Evolutionary conservation across 345 rosid species (phyloP).

Genomic region (Eucalyptus camaldulensis): DNA sequence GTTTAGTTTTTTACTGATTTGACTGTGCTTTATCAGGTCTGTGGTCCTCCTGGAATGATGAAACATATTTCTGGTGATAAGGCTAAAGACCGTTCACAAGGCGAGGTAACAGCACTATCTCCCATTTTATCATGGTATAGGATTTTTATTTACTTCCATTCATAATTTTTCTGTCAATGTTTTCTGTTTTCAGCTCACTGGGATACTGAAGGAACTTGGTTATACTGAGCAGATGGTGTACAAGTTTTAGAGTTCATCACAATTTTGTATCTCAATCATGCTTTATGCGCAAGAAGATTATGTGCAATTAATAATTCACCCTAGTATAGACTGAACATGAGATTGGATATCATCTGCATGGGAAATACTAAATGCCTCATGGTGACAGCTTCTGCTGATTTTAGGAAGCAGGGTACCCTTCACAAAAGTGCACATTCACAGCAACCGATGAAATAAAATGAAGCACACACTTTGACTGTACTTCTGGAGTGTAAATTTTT

Average conservation of each 20-base stretch:
- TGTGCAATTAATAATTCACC: neutral
- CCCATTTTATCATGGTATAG: neutral
- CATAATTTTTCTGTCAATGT: neutral
- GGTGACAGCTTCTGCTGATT: neutral
- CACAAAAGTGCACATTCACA: neutral
- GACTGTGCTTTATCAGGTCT: constrained; percentile 36
- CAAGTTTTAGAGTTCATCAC: constrained; percentile 43
- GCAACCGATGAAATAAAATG: neutral
- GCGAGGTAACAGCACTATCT: constrained; percentile 49
- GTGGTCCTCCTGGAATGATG: constrained; percentile 98
- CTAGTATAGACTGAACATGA: neutral
- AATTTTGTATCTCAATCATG: neutral
- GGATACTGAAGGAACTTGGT: constrained; percentile 78
- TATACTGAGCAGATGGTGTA: constrained; percentile 87
- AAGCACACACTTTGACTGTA: neutral
- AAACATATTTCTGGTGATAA: constrained; percentile 81
- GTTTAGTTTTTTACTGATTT: neutral
- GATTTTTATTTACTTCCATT: neutral
- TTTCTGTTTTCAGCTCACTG: constrained; percentile 43
- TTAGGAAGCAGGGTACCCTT: neutral
- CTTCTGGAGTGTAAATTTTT: neutral
- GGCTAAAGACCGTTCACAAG: constrained; percentile 83
- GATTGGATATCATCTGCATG: neutral
- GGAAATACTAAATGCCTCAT: neutral
- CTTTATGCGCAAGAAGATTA: neutral